Base-by-base conservation (phyloP, 1,284 basidiomycete species). In the Rhodotorula sp. region DNA sequence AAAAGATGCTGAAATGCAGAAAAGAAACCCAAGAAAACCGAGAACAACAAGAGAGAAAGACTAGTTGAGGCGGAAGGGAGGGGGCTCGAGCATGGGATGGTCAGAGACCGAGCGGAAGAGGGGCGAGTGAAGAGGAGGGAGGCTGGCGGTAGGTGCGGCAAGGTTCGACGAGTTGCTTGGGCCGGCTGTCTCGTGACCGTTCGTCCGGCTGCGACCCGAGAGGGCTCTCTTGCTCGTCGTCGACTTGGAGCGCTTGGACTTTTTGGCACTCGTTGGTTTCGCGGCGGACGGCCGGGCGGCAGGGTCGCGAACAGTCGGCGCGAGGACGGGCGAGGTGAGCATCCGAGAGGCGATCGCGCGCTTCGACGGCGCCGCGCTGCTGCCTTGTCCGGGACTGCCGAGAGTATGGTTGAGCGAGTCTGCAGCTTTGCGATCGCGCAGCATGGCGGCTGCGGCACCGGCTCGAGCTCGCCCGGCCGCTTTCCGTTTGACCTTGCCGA, bases 301-400 rank as follows among this genome's bases (percentile, higher is more conserved):
- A 2, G 64, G 31, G 19, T 26, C 28, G 59, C 50, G 69, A 23
- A 67, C 43, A 15, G 63, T 50, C 2, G 71, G 71, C 1, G 63
- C 74, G 38, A 75, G 62, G 3, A 75, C 74, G 23, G 74, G 74
- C 19, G 61, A 64, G 12, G 74, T 75, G 52, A 75, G 67, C 74
- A 75, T 75, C 19, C 74, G 64, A 1, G 66, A 64, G 28, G 65
- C 63, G 59, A 71, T 73, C 6, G 68, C n/a, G 18, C 58, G 58
- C 34, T 28, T 69, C 26, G 62, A 60, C 10, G 45, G 48, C 43
- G 65, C 23, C 8, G 43, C 54, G 10, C 38, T 43, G 38, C 38
- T 43, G 26, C 47, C 31, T 10, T 45, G 45, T 0, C 45, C 52
- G 0, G 31, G 45, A 14, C 54, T 38, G 62, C 66, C 70, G 62